Base-by-base conservation (phyloP, 495 filamentous ascomycete species). In the Penicillium ochrochloron region DNA sequence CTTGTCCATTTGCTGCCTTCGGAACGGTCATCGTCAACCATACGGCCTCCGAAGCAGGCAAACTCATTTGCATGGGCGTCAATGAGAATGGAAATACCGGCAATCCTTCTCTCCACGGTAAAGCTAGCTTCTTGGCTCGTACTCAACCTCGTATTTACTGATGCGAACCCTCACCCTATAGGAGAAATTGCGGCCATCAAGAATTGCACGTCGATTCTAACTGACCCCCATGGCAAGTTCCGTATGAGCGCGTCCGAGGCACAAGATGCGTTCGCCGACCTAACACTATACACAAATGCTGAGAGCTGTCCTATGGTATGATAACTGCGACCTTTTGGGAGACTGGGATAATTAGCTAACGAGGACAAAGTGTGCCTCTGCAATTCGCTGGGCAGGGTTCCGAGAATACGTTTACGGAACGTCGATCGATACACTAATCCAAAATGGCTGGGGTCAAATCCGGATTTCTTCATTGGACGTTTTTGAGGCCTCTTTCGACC, bases 361-460 rank as follows among this genome's bases (percentile, higher is more conserved):
- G 33, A 35, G 6, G 33, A 35, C 33, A 35, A 33, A 77, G 83
- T 87, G 85, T 65, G 84, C 85, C 0, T 78, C 82, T 3, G 84
- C 82, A 2, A 84, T 86, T 59, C 77, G 84, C 0, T 85, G 81
- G 79, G 73, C 83, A 0, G 83, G 82, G 7, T 85, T 87, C 66
- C 73, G 71, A 12, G 83, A 86, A 72, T 83, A 80, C 67, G 76
- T 86, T 14, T 85, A 82, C 65, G 83, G 82, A 14, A 84, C 83
- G 0, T 80, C 77, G 25, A 83, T 85, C 61, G 69, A 78, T 17
- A 67, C 37, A 1, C 63, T 72, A 2, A 67, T 71, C n/a, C 29
- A 64, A 50, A 69, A 74, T 25, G 84, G 83, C 15, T 87, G 84
- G 83, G 67, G 67, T 79, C 33, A 35, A 6, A 35, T 35, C 33